Conservation (phyloP, 768 basidiomycete species). For the Sistotremastrum suecicum region DNA sequence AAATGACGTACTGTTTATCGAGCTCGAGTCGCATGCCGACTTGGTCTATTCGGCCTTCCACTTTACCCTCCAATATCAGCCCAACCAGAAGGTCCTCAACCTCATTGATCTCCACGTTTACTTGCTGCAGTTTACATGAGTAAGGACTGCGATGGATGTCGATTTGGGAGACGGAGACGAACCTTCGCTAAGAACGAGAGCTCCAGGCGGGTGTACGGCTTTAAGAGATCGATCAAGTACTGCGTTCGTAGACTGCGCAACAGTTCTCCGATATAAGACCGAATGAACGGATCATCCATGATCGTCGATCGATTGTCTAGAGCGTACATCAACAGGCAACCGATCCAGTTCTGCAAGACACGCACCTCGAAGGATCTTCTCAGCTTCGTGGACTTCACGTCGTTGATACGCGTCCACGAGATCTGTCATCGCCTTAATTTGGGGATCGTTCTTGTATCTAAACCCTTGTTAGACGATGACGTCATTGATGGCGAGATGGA, state of each 20-base stretch:
- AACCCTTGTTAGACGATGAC: too few relatives aligned
- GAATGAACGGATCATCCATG: slow-evolving; percentile 92
- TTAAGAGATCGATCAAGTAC: slow-evolving; percentile 95
- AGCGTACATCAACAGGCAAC: background rate
- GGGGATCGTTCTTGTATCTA: slow-evolving; percentile 89
- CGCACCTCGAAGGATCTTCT: slow-evolving; percentile 82
- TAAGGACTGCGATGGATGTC: background rate
- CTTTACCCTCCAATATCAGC: slow-evolving; percentile 91
- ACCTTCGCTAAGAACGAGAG: slow-evolving; percentile 88
- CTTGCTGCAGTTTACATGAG: slow-evolving; percentile 44
- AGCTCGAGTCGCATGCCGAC: slow-evolving; percentile 87
- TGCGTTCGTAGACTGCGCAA: slow-evolving; percentile 88
- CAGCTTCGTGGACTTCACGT: slow-evolving; percentile 92
- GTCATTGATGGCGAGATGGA: slow-evolving; percentile 1
- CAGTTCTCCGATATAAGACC: slow-evolving; percentile 91
- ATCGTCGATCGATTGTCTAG: slow-evolving; percentile 88
- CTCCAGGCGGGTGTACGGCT: slow-evolving; percentile 92
- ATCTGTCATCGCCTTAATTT: slow-evolving; percentile 97
- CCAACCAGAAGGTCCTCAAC: slow-evolving; percentile 90
- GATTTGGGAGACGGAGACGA: slow-evolving; percentile 6
- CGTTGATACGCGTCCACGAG: slow-evolving; percentile 94
- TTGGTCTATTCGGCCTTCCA: slow-evolving; percentile 94
- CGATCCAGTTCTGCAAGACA: background rate
- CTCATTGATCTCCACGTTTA: slow-evolving; percentile 84
- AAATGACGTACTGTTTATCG: slow-evolving; percentile 56